Percentiles rank a stretch among this genome's conserved stretches.
Conservation (phyloP, 2,329 filamentous ascomycete species). For the Fragosphaeria purpurea region DNA sequence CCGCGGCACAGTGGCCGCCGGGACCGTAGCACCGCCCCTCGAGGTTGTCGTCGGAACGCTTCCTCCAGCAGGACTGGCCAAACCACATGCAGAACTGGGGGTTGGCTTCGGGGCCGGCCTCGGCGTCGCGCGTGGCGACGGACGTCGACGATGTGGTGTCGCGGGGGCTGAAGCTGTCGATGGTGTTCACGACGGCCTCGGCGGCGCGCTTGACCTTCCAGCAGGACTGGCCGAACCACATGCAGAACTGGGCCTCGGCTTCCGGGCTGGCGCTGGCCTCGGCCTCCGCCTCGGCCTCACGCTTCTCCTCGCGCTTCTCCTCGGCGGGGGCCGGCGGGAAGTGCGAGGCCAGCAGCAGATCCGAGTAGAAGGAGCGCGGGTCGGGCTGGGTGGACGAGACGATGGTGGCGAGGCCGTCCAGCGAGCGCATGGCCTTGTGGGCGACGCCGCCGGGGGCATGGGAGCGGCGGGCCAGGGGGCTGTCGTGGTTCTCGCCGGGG, state of each 20-base stretch:
- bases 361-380: too few relatives aligned
- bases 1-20: conserved; percentile 23
- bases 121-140: conserved; percentile 10
- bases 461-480: too few relatives aligned
- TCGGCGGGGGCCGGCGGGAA: neutral
- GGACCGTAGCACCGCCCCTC: conserved; percentile 22
- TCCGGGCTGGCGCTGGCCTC: neutral
- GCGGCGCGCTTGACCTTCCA: conserved; percentile 11
- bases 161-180: conserved; percentile 1
- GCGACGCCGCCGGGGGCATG: too few relatives aligned
- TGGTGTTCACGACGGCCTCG: conserved; percentile 5
- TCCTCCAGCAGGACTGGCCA: conserved; percentile 33
- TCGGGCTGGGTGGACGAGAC: neutral
- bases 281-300: conserved; percentile 2
- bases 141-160: too few relatives aligned
- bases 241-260: conserved; percentile 2
- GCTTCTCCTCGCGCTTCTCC: conserved; percentile 5
- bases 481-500: too few relatives aligned
- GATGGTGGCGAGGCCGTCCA: conserved; percentile 1
- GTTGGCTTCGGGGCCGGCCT: conserved; percentile 10
- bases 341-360: too few relatives aligned
- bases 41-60: conserved; percentile 26
- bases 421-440: neutral
- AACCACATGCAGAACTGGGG: conserved; percentile 23
- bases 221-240: conserved; percentile 10